These are phyloP conservation scores for Pezicula radicicola DNA, from an alignment of 2,329 filamentous ascomycete genomes.

Conservation along the genomic window DNA sequence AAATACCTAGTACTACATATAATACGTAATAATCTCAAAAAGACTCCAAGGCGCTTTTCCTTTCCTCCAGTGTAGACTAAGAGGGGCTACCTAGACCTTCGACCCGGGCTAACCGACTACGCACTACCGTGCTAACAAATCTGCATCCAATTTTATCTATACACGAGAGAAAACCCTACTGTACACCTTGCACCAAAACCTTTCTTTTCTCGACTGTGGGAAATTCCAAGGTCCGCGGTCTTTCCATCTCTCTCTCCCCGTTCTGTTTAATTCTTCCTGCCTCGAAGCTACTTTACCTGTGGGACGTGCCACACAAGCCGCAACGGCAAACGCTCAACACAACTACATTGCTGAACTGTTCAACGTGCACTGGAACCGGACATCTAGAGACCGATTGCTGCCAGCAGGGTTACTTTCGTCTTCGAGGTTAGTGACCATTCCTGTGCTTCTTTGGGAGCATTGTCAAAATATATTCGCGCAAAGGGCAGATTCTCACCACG, in stretches of 20 bases:
- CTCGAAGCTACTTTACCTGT: neutral
- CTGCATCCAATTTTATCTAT: too few relatives aligned
- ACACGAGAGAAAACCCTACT: too few relatives aligned
- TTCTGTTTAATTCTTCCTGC: constrained; percentile 1
- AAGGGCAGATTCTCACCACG: constrained; percentile 5
- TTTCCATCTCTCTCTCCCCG: constrained; percentile 1
- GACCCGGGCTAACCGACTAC: too few relatives aligned
- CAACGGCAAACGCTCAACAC: constrained; percentile 12
- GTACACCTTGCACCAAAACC: neutral
- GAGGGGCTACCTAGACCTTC: too few relatives aligned
- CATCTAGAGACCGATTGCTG: neutral
- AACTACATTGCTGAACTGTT: constrained; percentile 12
- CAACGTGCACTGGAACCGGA: constrained; percentile 3
- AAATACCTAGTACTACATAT: too few relatives aligned
- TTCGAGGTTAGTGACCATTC: neutral
- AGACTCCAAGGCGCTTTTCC: too few relatives aligned
- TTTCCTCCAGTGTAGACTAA: too few relatives aligned
- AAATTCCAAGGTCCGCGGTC: constrained; percentile 6
- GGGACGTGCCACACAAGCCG: constrained; percentile 14
- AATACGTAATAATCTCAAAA: too few relatives aligned
- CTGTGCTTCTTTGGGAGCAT: neutral
- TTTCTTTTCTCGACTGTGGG: constrained; percentile 3
- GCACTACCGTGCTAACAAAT: too few relatives aligned
- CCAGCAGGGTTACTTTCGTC: neutral
- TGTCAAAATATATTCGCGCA: constrained; percentile 14